phyloP scores from a whole-genome alignment of 192 early-diverging fungal genomes.

The Gaertneriomyces sp. region DNA sequence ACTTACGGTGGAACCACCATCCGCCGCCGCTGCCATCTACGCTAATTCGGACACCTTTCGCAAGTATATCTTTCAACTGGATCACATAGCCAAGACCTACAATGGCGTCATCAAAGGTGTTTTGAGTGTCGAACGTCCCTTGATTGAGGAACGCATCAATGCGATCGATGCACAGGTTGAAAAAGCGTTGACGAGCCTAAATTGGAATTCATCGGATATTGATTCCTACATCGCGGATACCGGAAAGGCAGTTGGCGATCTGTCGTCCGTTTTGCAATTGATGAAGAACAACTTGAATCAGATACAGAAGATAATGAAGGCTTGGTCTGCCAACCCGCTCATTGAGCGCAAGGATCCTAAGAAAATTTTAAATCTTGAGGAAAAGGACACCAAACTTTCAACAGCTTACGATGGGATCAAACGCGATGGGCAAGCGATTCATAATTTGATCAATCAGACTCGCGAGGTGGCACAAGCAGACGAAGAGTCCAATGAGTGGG shows the following conservation, averaged over 20 bases:
- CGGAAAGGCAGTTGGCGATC: conserved; percentile 47
- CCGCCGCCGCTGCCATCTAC: conserved; percentile 51
- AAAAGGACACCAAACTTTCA: conserved; percentile 56
- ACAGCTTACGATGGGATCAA: conserved; percentile 53
- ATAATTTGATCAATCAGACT: conserved; percentile 49
- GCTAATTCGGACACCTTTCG: conserved; percentile 57
- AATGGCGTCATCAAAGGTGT: conserved; percentile 54
- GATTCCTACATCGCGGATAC: conserved; percentile 54
- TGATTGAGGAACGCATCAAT: conserved; percentile 50
- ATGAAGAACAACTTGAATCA: conserved; percentile 61
- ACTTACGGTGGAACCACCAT: conserved; percentile 44
- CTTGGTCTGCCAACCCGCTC: conserved; percentile 51
- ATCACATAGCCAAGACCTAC: conserved; percentile 55
- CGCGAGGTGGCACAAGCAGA: conserved; percentile 45
- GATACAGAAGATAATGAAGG: conserved; percentile 62
- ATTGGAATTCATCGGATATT: conserved; percentile 55
- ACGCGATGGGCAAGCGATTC: conserved; percentile 50
- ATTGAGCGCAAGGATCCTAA: conserved; percentile 62
- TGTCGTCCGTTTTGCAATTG: conserved; percentile 50
- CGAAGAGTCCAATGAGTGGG: conserved; percentile 45
- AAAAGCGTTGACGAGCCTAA: conserved; percentile 48
- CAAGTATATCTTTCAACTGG: conserved; percentile 58
- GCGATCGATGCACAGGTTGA: conserved; percentile 57
- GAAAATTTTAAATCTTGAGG: conserved; percentile 61
- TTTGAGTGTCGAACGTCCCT: conserved; percentile 56